phyloP scores from a whole-genome alignment of 805 yeast species.

The Schwanniomyces pseudopolymorphus region DNA sequence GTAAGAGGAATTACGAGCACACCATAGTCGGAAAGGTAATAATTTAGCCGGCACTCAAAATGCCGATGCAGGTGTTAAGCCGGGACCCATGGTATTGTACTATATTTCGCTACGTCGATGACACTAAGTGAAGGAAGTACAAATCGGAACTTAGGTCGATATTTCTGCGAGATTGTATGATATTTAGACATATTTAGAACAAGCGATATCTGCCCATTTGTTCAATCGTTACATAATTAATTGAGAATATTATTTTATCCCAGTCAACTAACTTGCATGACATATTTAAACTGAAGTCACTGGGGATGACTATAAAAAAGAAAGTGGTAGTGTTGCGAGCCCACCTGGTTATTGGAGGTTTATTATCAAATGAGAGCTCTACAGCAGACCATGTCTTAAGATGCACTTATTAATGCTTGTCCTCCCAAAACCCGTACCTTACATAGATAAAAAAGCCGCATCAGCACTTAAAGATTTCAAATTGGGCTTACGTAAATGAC shows the following conservation, averaged over 20 bases:
- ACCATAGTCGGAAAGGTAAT: too few species aligned
- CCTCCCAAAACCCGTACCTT: neutral
- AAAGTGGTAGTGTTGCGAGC: neutral
- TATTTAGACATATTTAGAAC: neutral
- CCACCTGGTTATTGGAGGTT: neutral
- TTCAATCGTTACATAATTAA: too few species aligned
- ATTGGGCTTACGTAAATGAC: neutral
- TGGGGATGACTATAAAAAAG: neutral
- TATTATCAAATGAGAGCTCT: neutral
- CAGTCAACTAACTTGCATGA: too few species aligned
- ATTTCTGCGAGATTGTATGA: neutral
- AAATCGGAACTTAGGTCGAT: neutral
- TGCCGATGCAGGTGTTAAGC: neutral
- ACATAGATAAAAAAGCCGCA: neutral
- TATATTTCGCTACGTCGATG: neutral
- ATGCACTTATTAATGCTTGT: neutral
- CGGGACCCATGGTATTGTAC: neutral
- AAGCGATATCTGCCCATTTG: neutral
- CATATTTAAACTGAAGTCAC: too few species aligned
- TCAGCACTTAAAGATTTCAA: neutral
- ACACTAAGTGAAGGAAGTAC: neutral
- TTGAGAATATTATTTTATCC: too few species aligned
- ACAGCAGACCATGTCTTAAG: neutral
- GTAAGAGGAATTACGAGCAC: too few species aligned
- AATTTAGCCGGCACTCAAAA: neutral